Conservation (phyloP, 1,139 yeast species). For the Geotrichum australiense region DNA sequence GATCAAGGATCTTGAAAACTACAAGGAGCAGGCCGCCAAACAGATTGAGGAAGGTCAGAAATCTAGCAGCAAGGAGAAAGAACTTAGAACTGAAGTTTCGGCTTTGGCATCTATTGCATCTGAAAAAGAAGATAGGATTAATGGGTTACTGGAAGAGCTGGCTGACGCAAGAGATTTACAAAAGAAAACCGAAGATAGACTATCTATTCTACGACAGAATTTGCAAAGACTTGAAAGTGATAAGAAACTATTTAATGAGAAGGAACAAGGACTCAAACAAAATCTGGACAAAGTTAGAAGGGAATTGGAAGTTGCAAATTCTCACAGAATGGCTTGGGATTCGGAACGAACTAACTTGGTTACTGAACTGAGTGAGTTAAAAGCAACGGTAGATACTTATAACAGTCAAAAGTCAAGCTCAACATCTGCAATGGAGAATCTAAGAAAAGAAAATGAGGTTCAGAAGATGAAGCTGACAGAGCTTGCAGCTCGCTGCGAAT, state of each 20-base stretch:
- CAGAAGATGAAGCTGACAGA: conserved; percentile 62
- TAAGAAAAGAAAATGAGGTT: conserved; percentile 75
- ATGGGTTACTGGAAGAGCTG: conserved; percentile 16
- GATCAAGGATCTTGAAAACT: conserved; percentile 14
- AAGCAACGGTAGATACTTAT: conserved; percentile 41
- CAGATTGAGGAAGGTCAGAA: conserved; percentile 13
- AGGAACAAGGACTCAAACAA: conserved; percentile 21
- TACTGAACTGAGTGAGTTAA: conserved; percentile 40
- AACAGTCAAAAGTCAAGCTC: conserved; percentile 10
- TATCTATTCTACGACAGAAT: conserved; percentile 25
- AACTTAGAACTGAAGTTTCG: conserved; percentile 29
- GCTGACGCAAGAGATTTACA: conserved; percentile 9
- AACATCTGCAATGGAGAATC: conserved; percentile 38
- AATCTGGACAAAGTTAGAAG: conserved; percentile 24
- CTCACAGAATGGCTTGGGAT: conserved; percentile 17
- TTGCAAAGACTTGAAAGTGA: conserved; percentile 27
- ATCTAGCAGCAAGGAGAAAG: conserved; percentile 19
- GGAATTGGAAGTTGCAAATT: conserved; percentile 20
- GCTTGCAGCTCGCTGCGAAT: conserved; percentile 50
- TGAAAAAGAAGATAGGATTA: conserved; percentile 23
- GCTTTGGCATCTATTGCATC: conserved; percentile 26
- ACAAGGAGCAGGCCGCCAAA: conserved; percentile 13
- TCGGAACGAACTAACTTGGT: conserved; percentile 33
- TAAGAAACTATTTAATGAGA: conserved; percentile 20
- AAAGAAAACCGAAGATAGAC: conserved; percentile 25